Conservation (phyloP, 2,329 filamentous ascomycete genomes). For the Cytospora piceicola region DNA sequence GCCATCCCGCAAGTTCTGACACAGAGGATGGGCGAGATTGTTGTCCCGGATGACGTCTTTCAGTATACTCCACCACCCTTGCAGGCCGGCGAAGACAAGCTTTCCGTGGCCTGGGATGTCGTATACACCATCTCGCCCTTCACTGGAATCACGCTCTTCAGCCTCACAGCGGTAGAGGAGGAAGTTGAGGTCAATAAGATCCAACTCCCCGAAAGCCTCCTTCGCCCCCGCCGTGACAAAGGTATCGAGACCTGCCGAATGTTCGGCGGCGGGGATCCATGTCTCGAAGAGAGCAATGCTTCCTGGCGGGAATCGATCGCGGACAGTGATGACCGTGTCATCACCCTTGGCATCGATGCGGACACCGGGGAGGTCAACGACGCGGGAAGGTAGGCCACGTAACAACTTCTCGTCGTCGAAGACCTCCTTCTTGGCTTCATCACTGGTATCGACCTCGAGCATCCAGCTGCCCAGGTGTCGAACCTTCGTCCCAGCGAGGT, state of each 20-base stretch:
- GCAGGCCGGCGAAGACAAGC: slow-evolving; percentile 92
- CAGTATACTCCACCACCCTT: slow-evolving; percentile 96
- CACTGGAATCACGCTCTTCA: slow-evolving; percentile 80
- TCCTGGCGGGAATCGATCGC: slow-evolving; percentile 85
- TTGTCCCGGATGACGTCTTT: slow-evolving; percentile 85
- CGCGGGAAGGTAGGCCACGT: slow-evolving; percentile 81
- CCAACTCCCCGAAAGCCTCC: slow-evolving; percentile 74
- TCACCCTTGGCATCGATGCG: slow-evolving; percentile 71
- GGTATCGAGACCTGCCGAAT: slow-evolving; percentile 79
- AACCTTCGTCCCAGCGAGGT: slow-evolving; percentile 81
- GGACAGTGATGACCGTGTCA: slow-evolving; percentile 78
- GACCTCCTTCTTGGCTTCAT: slow-evolving; percentile 67
- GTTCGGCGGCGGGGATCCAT: slow-evolving; percentile 87
- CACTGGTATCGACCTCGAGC: slow-evolving; percentile 81
- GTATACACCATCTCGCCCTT: slow-evolving; percentile 84
- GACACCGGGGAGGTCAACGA: slow-evolving; percentile 74
- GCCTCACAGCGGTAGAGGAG: slow-evolving; percentile 88
- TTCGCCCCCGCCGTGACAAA: slow-evolving; percentile 83
- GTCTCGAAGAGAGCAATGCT: slow-evolving; percentile 96
- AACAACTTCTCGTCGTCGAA: slow-evolving; percentile 72
- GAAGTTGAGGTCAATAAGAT: slow-evolving; percentile 86
- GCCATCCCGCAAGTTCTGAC: slow-evolving; percentile 87
- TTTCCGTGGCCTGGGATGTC: slow-evolving; percentile 81
- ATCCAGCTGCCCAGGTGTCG: slow-evolving; percentile 90
- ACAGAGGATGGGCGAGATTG: slow-evolving; percentile 89